Conservation (phyloP, 2,329 filamentous ascomycete species). For the Fusarium zealandicum region DNA sequence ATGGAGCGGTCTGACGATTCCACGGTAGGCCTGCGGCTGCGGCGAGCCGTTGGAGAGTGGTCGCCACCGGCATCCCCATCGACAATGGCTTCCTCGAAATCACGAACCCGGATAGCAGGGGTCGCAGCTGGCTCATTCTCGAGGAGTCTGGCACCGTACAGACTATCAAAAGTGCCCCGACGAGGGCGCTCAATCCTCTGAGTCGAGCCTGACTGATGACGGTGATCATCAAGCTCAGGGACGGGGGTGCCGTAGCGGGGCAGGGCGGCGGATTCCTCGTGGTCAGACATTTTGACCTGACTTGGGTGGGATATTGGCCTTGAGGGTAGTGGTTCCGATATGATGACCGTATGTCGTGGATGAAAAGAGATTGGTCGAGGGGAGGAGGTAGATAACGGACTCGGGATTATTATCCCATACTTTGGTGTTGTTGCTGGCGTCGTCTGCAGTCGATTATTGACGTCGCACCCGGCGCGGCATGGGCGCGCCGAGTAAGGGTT, state of each 20-base stretch:
- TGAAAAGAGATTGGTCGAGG: conserved; percentile 17
- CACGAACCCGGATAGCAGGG: conserved; percentile 64
- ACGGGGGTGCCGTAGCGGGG: conserved; percentile 76
- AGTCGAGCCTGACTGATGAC: conserved; percentile 68
- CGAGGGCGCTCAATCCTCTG: conserved; percentile 68
- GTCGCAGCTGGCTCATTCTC: conserved; percentile 48
- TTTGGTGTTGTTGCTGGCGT: conserved; percentile 33
- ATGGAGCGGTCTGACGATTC: conserved; percentile 69
- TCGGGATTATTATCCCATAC: conserved; percentile 45
- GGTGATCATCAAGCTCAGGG: conserved; percentile 87
- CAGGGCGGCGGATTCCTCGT: conserved; percentile 65
- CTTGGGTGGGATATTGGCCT: conserved; percentile 5
- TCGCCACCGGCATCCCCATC: conserved; percentile 71
- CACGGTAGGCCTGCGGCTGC: conserved; percentile 63
- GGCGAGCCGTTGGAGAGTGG: conserved; percentile 52
- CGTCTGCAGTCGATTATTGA: conserved; percentile 33
- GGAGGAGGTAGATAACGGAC: conserved; percentile 34
- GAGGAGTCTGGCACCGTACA: conserved; percentile 62
- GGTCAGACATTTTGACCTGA: conserved; percentile 67
- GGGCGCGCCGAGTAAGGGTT: conserved; percentile 47
- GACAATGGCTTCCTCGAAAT: conserved; percentile 85
- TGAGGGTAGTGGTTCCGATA: conserved; percentile 7
- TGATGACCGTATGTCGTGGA: conserved; percentile 11
- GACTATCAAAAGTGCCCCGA: conserved; percentile 77
- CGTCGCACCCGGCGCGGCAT: conserved; percentile 48